Conservation (phyloP, 2,329 filamentous ascomycete genomes). For the Malbranchea cinnamomea region DNA sequence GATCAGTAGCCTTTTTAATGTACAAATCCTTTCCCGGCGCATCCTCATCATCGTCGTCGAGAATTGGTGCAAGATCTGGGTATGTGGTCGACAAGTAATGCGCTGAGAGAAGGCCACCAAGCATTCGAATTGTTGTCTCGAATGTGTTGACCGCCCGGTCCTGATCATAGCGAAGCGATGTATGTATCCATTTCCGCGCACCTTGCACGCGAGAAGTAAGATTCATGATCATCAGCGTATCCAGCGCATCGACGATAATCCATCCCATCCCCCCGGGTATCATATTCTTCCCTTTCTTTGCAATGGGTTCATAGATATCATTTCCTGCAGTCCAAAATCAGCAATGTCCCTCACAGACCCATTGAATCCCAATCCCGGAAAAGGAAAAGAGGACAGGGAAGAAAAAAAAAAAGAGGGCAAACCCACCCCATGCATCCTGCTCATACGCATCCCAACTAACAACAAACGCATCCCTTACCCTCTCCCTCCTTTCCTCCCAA, state of each 20-base stretch:
- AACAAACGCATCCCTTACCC: conserved; percentile 77
- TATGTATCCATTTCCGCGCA: conserved; percentile 77
- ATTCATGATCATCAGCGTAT: conserved; percentile 98
- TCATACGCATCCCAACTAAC: conserved; percentile 89
- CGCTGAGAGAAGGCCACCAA: conserved; percentile 80
- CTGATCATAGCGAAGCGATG: conserved; percentile 70
- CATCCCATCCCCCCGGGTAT: conserved; percentile 78
- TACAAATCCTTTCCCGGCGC: conserved; percentile 76
- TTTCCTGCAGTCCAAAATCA: conserved; percentile 37
- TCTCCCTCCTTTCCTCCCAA: conserved; percentile 64
- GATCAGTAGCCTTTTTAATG: conserved; percentile 85
- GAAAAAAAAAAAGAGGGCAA: conserved; percentile 1
- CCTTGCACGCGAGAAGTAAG: conserved; percentile 70
- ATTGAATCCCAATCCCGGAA: conserved; percentile 14
- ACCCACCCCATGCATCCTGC: conserved; percentile 82
- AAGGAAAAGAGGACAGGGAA: background rate
- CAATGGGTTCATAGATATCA: conserved; percentile 75
- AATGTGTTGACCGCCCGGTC: conserved; percentile 95
- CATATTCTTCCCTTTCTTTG: conserved; percentile 72
- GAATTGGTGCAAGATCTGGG: conserved; percentile 61
- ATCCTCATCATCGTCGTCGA: conserved; percentile 57
- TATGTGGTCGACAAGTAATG: conserved; percentile 84
- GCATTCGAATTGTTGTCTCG: conserved; percentile 94
- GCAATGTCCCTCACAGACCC: conserved; percentile 12
- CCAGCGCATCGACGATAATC: conserved; percentile 93